Base-by-base conservation (phyloP, 345 rosid genomes). In the Gossypium turneri region DNA sequence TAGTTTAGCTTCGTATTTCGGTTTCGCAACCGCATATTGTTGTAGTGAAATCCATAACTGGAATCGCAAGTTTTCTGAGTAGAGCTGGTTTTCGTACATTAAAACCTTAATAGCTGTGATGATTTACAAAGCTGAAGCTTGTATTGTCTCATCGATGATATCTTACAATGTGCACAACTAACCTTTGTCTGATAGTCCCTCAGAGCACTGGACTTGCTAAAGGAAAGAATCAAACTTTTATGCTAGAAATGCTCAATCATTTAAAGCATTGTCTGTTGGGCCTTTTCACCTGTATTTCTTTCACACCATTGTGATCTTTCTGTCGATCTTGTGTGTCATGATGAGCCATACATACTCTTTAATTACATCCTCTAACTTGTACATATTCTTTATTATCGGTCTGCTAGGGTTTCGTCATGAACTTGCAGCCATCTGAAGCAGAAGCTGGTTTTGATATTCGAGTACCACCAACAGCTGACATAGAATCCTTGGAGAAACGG, bases 391-490 rank as follows among this genome's bases (percentile, higher is more conserved):
- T 74, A 9, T 67, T 13, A 67, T 74, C 43, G 45, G 62, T 62
- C 65, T 78, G 52, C 65, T 79, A 94, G 97, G 98, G 99, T 34
- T 95, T 91, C 69, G 93, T 91, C 68, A 93, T 95, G 99, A 95
- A 93, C 74, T 83, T 93, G 85, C 98, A 91, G 80, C 99, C 99
- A 59, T 95, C 98, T 27, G 98, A 93, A 81, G 96, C 97, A 61
- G 94, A 90, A 89, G 99, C 98, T 68, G 99, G 99, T 67, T 91
- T 95, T 69, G 97, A 95, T 79, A 79, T 95, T 67, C 84, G 98
- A 65, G 67, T 93, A 27, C 94, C 99, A 61, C 98, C 98, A 29
- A 90, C 80, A 71, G 82, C 83, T 70, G 86, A 93, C 84, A 67
- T 84, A 17, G 86, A 84, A 82, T 79, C 96, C 52, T 78, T 93